Conservation (phyloP, 2,329 filamentous ascomycete genomes). For the Celoporthe dispersa region DNA sequence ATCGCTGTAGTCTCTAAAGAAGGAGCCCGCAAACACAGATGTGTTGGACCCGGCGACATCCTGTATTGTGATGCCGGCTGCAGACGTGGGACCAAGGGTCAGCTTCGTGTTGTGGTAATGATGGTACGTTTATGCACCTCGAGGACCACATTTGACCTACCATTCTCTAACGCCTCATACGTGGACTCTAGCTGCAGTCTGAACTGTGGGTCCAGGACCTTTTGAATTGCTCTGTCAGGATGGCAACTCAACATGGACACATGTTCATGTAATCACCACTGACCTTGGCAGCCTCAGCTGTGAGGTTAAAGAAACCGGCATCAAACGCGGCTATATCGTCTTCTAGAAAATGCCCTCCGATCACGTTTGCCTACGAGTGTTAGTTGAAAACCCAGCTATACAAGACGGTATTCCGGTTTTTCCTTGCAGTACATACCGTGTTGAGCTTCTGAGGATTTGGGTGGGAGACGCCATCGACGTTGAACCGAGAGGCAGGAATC, state of each 20-base stretch:
- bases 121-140: background rate
- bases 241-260: background rate
- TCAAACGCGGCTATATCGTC: slow-evolving; percentile 17
- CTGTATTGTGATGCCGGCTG: slow-evolving; percentile 30
- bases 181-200: slow-evolving; percentile 17
- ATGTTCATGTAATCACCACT: background rate
- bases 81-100: background rate
- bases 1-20: slow-evolving; percentile 38
- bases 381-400: background rate
- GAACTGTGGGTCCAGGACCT: slow-evolving; percentile 17
- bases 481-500: slow-evolving; percentile 9
- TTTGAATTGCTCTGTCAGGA: background rate
- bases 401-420: background rate
- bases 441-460: background rate
- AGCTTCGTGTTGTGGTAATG: background rate
- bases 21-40: slow-evolving; percentile 40
- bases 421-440: background rate
- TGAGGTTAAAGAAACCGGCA: slow-evolving; percentile 16
- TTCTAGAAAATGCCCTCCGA: slow-evolving; percentile 14
- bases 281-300: slow-evolving; percentile 5
- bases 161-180: slow-evolving; percentile 21
- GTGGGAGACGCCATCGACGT: background rate
- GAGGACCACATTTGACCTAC: background rate
- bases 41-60: slow-evolving; percentile 39
- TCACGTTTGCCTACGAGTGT: slow-evolving; percentile 4